Percentiles rank a stretch among this genome's conserved stretches.
These are phyloP conservation scores for Colletotrichum liaoningense DNA, from an alignment of 2,329 filamentous ascomycete genomes.

Conservation along the genomic window DNA sequence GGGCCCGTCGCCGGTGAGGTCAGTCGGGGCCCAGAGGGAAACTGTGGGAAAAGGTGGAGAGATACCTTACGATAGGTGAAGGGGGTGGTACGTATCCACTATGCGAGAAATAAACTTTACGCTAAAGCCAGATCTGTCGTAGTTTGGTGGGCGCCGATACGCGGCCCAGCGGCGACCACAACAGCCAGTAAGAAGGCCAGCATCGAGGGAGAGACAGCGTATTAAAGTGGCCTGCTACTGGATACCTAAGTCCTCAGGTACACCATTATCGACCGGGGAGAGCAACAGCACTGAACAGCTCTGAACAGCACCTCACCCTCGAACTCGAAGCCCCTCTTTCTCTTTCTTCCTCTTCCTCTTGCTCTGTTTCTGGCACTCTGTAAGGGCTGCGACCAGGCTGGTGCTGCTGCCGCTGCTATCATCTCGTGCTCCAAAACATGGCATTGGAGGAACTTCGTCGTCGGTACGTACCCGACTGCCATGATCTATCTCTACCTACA, in stretches of 20 bases:
- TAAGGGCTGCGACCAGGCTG: no score
- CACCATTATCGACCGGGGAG: constrained; percentile 11
- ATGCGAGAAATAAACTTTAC: constrained; percentile 31
- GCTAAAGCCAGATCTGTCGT: not conserved
- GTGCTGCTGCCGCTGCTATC: not conserved
- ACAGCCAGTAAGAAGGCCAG: not conserved
- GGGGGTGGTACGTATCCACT: not conserved
- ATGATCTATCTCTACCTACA: not conserved
- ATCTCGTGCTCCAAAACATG: not conserved
- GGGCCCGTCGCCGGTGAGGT: not conserved
- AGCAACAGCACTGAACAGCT: no score
- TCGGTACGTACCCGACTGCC: constrained; percentile 27
- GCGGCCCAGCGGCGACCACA: constrained; percentile 22
- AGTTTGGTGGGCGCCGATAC: constrained; percentile 22
- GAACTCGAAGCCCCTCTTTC: no score
- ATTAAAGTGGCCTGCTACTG: not conserved
- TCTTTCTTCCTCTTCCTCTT: no score
- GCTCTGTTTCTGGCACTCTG: no score
- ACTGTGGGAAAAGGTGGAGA: constrained; percentile 19
- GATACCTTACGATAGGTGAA: not conserved
- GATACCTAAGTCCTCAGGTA: no score
- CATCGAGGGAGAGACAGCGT: not conserved
- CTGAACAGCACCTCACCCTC: no score
- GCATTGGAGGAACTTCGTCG: not conserved
- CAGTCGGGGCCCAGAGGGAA: constrained; percentile 3